Conservation (phyloP, 176 grass and related monocot genomes). For the Oryza punctata region DNA sequence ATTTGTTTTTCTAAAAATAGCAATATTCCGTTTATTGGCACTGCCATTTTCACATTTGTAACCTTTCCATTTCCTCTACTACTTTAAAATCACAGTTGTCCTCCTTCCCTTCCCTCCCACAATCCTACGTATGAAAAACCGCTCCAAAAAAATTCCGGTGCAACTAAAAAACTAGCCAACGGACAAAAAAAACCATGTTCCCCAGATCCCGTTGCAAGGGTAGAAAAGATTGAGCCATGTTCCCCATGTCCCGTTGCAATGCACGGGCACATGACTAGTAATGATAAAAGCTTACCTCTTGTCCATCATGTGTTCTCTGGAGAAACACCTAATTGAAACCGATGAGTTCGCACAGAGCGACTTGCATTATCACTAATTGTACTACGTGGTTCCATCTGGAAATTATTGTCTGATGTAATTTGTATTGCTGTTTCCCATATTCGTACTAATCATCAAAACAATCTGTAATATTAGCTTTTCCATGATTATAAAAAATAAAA, state of each 20-base stretch:
- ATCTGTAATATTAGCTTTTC: neutral
- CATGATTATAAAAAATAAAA: neutral
- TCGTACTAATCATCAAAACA: neutral
- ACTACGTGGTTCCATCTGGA: neutral
- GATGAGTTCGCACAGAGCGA: neutral
- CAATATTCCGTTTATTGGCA: neutral
- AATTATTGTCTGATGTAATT: slow-evolving; percentile 1
- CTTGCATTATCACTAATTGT: neutral
- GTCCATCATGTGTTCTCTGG: neutral
- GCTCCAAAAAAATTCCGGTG: too few relatives aligned
- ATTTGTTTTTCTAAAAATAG: slow-evolving; percentile 7
- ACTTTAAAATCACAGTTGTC: too few relatives aligned
- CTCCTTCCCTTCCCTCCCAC: too few relatives aligned
- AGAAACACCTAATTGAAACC: neutral
- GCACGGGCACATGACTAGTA: too few relatives aligned
- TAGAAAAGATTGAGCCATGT: too few relatives aligned
- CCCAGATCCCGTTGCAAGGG: too few relatives aligned
- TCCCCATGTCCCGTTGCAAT: too few relatives aligned
- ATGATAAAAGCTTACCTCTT: neutral
- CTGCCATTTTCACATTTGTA: neutral
- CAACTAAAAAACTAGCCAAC: too few relatives aligned
- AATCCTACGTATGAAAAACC: too few relatives aligned
- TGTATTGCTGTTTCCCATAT: neutral
- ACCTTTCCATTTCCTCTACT: neutral
- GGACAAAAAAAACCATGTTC: too few relatives aligned